These are phyloP conservation scores for Pseudognaphalium luteoalbum DNA, from an alignment of 129 eudicot genomes.

Conservation along the genomic window DNA sequence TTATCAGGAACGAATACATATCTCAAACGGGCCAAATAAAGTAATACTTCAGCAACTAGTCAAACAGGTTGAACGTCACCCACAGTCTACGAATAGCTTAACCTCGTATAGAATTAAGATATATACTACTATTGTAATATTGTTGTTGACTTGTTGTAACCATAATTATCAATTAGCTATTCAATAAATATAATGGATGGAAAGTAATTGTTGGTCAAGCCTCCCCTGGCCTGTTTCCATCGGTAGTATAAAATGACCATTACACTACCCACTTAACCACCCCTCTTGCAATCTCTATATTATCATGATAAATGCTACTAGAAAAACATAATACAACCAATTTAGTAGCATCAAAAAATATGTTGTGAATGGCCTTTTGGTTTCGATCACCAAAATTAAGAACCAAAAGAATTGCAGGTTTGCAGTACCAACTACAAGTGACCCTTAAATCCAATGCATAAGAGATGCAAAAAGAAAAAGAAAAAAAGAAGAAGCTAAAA, in stretches of 20 bases:
- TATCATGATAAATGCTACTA: slow-evolving; percentile 6
- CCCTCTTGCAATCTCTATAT: not conserved
- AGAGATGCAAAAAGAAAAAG: not conserved
- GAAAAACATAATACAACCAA: not conserved
- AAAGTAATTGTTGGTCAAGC: not conserved
- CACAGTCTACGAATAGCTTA: not conserved
- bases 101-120: not conserved
- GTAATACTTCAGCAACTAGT: not conserved
- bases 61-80: not conserved
- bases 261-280: not conserved
- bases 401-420: slow-evolving; percentile 7
- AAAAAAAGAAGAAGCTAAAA: not conserved
- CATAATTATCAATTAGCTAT: not conserved
- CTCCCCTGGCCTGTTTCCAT: not conserved
- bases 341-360: slow-evolving; percentile 1
- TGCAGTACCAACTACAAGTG: not conserved
- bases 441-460: slow-evolving; percentile 11
- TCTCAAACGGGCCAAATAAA: not conserved
- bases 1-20: slow-evolving; percentile 3
- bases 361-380: not conserved
- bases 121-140: not conserved
- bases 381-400: not conserved
- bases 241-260: not conserved
- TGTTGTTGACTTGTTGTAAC: not conserved
- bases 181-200: not conserved